A percentile compares a stretch with the other conserved stretches of the same genome.
These are phyloP conservation scores for Cryptococcus sp. DNA, from an alignment of 1,284 basidiomycete species.

Conservation along the genomic window DNA sequence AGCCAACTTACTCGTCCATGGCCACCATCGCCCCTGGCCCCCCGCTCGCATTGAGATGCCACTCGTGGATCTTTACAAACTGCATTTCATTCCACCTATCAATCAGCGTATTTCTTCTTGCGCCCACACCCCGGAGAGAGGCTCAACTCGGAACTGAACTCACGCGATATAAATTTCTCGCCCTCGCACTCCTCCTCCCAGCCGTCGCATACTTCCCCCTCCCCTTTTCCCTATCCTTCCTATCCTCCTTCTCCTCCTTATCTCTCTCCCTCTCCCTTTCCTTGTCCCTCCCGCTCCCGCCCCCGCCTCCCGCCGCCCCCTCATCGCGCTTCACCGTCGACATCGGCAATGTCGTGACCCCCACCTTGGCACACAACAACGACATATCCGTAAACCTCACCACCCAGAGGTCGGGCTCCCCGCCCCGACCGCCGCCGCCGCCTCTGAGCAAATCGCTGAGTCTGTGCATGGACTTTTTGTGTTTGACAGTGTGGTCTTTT, in stretches of 20 bases:
- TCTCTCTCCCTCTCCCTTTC: constrained; percentile 26
- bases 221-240: neutral
- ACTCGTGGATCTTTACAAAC: constrained; percentile 72
- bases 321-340: constrained; percentile 51
- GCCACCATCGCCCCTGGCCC: constrained; percentile 51
- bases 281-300: constrained; percentile 51
- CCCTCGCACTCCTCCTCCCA: constrained; percentile 66
- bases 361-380: constrained; percentile 82
- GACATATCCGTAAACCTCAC: constrained; percentile 92
- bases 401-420: constrained; percentile 86
- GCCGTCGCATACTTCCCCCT: constrained; percentile 69
- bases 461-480: constrained; percentile 77
- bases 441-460: constrained; percentile 63
- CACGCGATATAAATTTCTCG: constrained; percentile 86
- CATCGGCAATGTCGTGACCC: constrained; percentile 81
- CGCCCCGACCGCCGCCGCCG: constrained; percentile 36
- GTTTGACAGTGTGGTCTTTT: constrained; percentile 27
- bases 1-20: constrained; percentile 84
- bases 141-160: constrained; percentile 13
- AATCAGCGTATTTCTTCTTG: too few species aligned
- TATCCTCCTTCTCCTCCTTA: neutral
- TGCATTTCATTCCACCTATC: constrained; percentile 4
- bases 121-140: too few species aligned
- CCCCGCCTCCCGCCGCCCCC: neutral
- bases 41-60: constrained; percentile 51